Evolutionary conservation across 345 rosid species (phyloP), one percentile per base, ranked within the genome.

Genomic region (Microthlaspi erraticum): DNA sequence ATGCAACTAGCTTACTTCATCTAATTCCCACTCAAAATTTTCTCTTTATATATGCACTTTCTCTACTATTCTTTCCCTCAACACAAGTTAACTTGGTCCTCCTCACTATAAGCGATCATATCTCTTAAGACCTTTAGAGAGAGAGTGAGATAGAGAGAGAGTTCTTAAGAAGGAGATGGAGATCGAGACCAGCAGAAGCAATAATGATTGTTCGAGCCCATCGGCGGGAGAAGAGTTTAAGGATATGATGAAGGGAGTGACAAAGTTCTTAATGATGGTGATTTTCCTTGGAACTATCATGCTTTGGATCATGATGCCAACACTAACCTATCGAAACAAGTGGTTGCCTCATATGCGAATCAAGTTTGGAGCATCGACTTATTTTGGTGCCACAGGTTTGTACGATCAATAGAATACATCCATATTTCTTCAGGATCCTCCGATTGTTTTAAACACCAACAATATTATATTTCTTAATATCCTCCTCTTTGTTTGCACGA

Each of bases 251-350:
- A 68, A 79, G 69, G 48, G 79, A 58, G 75, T 34, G 20, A 83
- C 81, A 26, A 79, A 71, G 85, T 29, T 81, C n/a, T 33, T 88
- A 49, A 12, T 75, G 8, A 59, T 66, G 63, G 56, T 71, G 17
- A 64, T 84, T 8, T 77, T 78, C 65, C 51, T 84, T 26, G 96
- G 92, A 11, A 80, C 62, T 60, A 58, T 87, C 52, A 42, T 88
- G 83, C 55, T 91, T 52, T 91, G 92, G 97, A 72, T 84, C 66
- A 66, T 91, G 87, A 69, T 62, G 78, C 86, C 97, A 39, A 87
- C 96, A 46, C 74, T 68, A 50, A 84, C 85, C 4, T 91, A 71
- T 69, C 54, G 60, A 55, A 48, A 39, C 10, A 38, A 39, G 16
- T 88, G 93, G 95, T 29, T 20, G 52, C 81, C 77, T 31, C 10